Evolutionary conservation across 345 rosid species (phyloP).

Genomic region (Eucalyptus leucophloia): DNA sequence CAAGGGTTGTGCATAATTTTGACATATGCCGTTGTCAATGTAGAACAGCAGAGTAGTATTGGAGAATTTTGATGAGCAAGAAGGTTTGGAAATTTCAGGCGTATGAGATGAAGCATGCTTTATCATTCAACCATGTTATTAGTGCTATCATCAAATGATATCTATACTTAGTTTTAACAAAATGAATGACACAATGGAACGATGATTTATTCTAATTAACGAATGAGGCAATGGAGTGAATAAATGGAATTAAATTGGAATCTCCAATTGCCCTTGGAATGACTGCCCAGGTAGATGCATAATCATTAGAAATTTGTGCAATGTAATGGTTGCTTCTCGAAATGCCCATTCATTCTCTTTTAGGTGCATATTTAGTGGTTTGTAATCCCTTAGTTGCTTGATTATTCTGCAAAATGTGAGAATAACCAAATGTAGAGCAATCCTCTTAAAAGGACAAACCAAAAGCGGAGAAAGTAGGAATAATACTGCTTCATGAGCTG

Average conservation of each 20-base stretch:
- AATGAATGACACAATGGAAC: not conserved
- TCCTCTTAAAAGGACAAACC: not conserved
- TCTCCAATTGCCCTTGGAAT: not conserved
- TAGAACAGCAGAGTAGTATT: not conserved
- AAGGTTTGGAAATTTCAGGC: not conserved
- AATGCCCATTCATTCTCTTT: not conserved
- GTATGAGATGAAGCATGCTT: not conserved
- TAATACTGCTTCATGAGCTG: not conserved
- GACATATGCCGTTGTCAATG: not conserved
- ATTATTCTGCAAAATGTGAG: not conserved
- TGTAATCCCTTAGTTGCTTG: not conserved
- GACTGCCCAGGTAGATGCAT: not conserved
- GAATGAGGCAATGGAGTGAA: not conserved
- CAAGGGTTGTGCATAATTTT: not conserved
- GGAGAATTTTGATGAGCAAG: not conserved
- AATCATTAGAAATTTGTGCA: not conserved
- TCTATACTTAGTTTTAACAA: not conserved
- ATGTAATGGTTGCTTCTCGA: not conserved
- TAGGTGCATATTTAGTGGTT: not conserved
- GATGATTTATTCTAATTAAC: not conserved
- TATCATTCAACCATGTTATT: not conserved
- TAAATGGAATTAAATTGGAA: not conserved
- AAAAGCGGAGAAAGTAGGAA: not conserved
- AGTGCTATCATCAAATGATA: not conserved
- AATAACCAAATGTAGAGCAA: not conserved